phyloP scores from a whole-genome alignment of 2,329 filamentous ascomycete species.

The Parastagonospora nodorum region DNA sequence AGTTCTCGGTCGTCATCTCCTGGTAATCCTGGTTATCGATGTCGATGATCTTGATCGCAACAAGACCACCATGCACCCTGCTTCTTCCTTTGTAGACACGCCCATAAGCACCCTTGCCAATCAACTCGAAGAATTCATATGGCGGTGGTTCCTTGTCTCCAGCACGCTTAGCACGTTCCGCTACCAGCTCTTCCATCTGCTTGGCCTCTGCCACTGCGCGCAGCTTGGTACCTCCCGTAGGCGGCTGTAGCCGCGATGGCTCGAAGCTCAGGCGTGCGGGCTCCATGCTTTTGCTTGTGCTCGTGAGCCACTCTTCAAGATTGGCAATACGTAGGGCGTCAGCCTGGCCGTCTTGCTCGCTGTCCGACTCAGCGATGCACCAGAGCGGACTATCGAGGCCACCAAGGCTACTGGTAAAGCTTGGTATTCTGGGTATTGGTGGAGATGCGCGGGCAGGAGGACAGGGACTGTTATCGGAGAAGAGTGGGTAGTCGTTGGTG shows the following conservation, averaged over 20 bases:
- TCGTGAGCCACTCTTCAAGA: slow-evolving; percentile 8
- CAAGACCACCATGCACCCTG: slow-evolving; percentile 55
- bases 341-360: slow-evolving; percentile 4
- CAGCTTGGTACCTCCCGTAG: slow-evolving; percentile 53
- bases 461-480: slow-evolving; percentile 1
- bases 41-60: slow-evolving; percentile 83
- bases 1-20: slow-evolving; percentile 47
- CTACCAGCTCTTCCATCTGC: slow-evolving; percentile 69
- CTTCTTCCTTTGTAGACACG: slow-evolving; percentile 70
- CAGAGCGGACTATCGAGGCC: slow-evolving; percentile 25
- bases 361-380: slow-evolving; percentile 32
- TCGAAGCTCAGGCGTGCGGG: slow-evolving; percentile 25
- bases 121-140: slow-evolving; percentile 73
- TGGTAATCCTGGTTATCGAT: slow-evolving; percentile 74
- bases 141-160: slow-evolving; percentile 64
- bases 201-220: slow-evolving; percentile 71
- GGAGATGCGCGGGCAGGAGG: slow-evolving; percentile 12
- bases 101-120: slow-evolving; percentile 76
- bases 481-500: slow-evolving; percentile 18
- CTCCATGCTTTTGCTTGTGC: slow-evolving; percentile 39
- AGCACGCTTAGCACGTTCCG: slow-evolving; percentile 64
- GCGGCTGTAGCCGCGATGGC: slow-evolving; percentile 21
- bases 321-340: slow-evolving; percentile 4
- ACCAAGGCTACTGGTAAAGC: slow-evolving; percentile 19
- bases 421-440: slow-evolving; percentile 13